Conservation (phyloP, 208 protist genomes). For the Willaertia magna region DNA sequence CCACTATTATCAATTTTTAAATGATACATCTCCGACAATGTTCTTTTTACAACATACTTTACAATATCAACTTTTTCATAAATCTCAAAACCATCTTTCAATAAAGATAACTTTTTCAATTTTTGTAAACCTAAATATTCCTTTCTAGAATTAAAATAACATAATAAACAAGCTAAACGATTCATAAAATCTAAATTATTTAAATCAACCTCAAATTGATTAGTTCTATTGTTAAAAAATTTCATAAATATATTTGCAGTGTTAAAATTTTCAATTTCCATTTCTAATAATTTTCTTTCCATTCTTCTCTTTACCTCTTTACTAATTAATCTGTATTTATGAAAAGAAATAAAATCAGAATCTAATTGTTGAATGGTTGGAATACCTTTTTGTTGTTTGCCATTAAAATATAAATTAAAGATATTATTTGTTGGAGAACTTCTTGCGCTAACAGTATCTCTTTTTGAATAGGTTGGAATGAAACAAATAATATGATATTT, state of each 20-base stretch:
- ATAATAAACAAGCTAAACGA: background rate
- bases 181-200: background rate
- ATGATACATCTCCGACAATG: no score
- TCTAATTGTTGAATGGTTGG: no score
- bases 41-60: no score
- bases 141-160: background rate
- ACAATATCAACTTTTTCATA: no score
- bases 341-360: background rate
- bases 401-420: no score
- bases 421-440: no score
- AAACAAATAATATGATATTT: background rate
- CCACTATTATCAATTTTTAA: no score
- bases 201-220: background rate
- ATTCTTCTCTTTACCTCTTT: background rate
- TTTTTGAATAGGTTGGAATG: background rate
- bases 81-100: no score
- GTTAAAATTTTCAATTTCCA: background rate
- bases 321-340: background rate
- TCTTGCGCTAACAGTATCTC: no score
- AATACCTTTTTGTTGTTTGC: no score
- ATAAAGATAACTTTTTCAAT: no score
- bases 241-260: background rate
- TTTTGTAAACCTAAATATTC: no score
- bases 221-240: background rate
- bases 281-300: background rate